Conservation (phyloP, 306 rosid genomes). For the Arachis hypogaea region DNA sequence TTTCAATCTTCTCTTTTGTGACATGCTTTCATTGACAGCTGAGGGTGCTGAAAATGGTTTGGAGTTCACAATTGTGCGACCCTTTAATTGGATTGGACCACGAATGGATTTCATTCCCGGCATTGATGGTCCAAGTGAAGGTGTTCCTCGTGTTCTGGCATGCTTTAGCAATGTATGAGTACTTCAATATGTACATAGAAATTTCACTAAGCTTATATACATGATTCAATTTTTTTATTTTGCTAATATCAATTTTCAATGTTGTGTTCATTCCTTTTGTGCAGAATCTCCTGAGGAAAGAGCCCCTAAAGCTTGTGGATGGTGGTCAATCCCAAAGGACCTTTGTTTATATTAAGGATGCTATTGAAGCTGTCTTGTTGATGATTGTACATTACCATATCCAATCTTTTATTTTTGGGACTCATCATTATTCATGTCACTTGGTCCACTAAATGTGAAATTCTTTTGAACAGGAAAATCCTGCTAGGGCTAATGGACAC, state of each 20-base stretch:
- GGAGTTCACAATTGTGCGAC: conserved; percentile 88
- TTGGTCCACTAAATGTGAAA: neutral
- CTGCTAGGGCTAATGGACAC: conserved; percentile 82
- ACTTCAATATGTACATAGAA: neutral
- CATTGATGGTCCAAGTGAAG: conserved; percentile 96
- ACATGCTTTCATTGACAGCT: conserved; percentile 48
- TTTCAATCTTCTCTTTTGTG: conserved; percentile 12
- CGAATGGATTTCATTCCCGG: conserved; percentile 98
- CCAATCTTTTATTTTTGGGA: neutral
- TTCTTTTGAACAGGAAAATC: conserved; percentile 69
- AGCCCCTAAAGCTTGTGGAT: conserved; percentile 95
- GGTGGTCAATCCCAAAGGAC: conserved; percentile 97
- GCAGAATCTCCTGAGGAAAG: conserved; percentile 89
- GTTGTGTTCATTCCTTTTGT: conserved; percentile 32
- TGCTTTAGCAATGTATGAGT: conserved; percentile 81
- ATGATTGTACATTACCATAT: conserved; percentile 69
- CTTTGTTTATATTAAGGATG: conserved; percentile 83
- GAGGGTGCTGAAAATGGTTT: conserved; percentile 96
- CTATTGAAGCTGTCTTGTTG: conserved; percentile 88
- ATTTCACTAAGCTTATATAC: neutral
- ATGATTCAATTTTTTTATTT: neutral
- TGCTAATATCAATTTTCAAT: neutral
- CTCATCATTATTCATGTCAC: conserved; percentile 23
- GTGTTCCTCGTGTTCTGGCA: conserved; percentile 94
- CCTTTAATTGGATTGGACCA: conserved; percentile 97